Base-by-base conservation (phyloP, 257 asterid species). In the Mentha longifolia region DNA sequence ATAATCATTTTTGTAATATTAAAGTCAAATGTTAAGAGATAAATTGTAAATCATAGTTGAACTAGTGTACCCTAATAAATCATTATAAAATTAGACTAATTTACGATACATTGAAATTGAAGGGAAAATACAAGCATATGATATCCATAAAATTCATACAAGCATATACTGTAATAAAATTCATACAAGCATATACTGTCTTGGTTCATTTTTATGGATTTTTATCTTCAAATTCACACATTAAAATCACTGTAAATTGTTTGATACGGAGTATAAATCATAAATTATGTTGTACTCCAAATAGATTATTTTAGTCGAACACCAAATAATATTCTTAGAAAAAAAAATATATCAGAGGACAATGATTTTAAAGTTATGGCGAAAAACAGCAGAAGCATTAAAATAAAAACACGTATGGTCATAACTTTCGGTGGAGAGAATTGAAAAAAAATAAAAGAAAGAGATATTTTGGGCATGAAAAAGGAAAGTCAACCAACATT, bases 351-450 rank as follows among this genome's bases (percentile, higher is more conserved):
- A 77, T 77, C 74, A 25, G 25, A 33, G 14, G 77, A 66, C 61
- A 77, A 66, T 50, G 71, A 71, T 59, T 22, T 22, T 22, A 72
- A 66, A 46, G 50, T 9, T 42, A 74, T 52, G 42, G 35, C 5
- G 30, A 61, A 61, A 39, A 19, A 37, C 20, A 41, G 10, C 0
- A 17, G 39, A 33, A 57, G 56, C 49, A 49, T 37, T 49, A 31
- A 17, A 15, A 25, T 16, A n/a, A 33, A 59, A 13, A 55, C 84
- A 79, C 81, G 77, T 76, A 51, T 74, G 55, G 14, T 72, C 39
- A 22, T 8, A 70, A 83, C 90, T 89, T 89, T 89, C 95, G 95
- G 92, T 84, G 86, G 76, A 41, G 50, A 79, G 81, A 69, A 79
- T 47, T 71, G 39, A 7, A 33, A 33, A 33, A 35, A 79, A 80